Evolutionary conservation across 352 stramenopile species (phyloP).

Genomic region (Pythium dissotocum): DNA sequence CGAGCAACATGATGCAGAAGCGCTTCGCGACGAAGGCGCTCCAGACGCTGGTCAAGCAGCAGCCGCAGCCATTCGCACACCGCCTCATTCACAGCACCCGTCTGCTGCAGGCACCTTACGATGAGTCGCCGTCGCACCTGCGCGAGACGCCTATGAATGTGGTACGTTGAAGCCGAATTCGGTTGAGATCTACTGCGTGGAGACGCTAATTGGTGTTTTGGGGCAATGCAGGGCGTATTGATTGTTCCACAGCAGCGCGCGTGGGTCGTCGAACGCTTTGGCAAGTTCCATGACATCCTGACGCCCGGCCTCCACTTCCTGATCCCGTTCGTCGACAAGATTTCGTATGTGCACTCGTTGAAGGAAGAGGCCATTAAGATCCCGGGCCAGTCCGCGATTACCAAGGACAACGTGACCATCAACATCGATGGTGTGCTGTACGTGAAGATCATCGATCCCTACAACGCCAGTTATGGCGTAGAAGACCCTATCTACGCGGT

Average conservation of each 20-base stretch:
- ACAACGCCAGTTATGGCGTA: conserved; percentile 89
- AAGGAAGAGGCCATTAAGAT: conserved; percentile 93
- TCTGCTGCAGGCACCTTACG: conserved; percentile 18
- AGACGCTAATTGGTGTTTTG: background rate
- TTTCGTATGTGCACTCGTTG: conserved; percentile 91
- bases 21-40: conserved; percentile 15
- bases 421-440: conserved; percentile 92
- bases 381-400: conserved; percentile 88
- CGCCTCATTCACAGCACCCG: conserved; percentile 31
- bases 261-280: conserved; percentile 91
- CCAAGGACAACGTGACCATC: conserved; percentile 91
- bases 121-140: conserved; percentile 27
- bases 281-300: conserved; percentile 89
- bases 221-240: conserved; percentile 56
- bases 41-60: conserved; percentile 16
- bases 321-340: conserved; percentile 88
- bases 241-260: conserved; percentile 88
- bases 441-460: conserved; percentile 89
- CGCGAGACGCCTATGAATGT: conserved; percentile 31
- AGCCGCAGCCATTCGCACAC: conserved; percentile 5
- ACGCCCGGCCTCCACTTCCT: conserved; percentile 88
- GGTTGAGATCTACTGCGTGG: background rate
- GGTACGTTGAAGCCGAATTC: conserved; percentile 13
- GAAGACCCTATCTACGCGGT: conserved; percentile 90
- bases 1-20: conserved; percentile 23